These are phyloP conservation scores for Podaxis sp. DNA, from an alignment of 768 basidiomycete species.

Conservation along the genomic window DNA sequence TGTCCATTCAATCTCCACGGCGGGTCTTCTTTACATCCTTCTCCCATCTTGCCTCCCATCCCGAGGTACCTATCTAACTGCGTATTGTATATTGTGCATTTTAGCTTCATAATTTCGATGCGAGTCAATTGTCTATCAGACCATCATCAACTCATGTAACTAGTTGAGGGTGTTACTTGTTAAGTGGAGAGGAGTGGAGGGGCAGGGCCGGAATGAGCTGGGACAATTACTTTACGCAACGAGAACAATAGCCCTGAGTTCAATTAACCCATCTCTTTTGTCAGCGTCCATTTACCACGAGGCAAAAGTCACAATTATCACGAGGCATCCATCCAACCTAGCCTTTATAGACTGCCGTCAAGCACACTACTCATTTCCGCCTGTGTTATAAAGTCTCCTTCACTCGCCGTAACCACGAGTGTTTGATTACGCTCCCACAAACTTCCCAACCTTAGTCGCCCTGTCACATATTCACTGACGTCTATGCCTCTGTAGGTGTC, in stretches of 20 bases:
- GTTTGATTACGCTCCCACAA: not conserved
- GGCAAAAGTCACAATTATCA: not conserved
- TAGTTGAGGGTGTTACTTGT: too few species aligned
- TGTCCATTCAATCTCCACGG: too few species aligned
- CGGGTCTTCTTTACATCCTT: too few species aligned
- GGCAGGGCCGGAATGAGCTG: not conserved
- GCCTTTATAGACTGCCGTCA: not conserved
- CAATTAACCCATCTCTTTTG: not conserved
- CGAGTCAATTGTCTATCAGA: too few species aligned
- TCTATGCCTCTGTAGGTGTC: not conserved
- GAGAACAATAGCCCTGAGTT: not conserved
- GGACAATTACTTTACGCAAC: not conserved
- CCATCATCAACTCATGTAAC: too few species aligned
- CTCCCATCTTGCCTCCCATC: too few species aligned
- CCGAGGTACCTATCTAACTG: too few species aligned
- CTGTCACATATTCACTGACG: not conserved
- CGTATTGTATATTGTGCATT: too few species aligned
- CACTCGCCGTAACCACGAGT: not conserved
- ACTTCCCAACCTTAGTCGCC: not conserved
- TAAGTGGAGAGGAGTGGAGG: too few species aligned
- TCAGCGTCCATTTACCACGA: not conserved
- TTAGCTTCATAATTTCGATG: too few species aligned
- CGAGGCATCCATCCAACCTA: not conserved
- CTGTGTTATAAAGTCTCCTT: not conserved
- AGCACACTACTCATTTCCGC: not conserved